Evolutionary conservation across 768 basidiomycete species (phyloP).

Genomic region (Pseudohyphozyma bogoriensis): DNA sequence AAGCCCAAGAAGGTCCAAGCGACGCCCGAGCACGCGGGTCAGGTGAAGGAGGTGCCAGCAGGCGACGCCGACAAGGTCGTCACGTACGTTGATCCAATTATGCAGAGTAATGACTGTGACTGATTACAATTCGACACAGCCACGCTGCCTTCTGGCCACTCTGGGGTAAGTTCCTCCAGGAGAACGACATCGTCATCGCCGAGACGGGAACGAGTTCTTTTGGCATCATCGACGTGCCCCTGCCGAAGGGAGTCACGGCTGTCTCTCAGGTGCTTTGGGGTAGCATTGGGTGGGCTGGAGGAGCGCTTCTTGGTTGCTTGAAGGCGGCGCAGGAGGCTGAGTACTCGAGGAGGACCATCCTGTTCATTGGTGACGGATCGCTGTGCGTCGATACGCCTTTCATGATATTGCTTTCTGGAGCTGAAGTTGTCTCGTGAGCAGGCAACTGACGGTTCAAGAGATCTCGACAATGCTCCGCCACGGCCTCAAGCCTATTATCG

Average conservation of each 20-base stretch:
- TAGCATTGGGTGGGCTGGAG: slow-evolving; percentile 81
- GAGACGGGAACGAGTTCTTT: slow-evolving; percentile 87
- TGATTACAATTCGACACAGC: too few species aligned
- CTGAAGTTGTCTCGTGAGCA: not conserved
- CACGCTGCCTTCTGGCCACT: slow-evolving; percentile 31
- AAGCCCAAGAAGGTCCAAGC: slow-evolving; percentile 12
- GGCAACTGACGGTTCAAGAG: slow-evolving; percentile 36
- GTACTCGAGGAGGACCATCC: slow-evolving; percentile 54
- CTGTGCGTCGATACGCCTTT: not conserved
- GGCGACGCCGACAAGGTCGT: slow-evolving; percentile 41
- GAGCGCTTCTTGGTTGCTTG: slow-evolving; percentile 51
- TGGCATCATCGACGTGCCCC: slow-evolving; percentile 67
- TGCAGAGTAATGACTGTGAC: too few species aligned
- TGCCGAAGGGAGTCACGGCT: slow-evolving; percentile 60
- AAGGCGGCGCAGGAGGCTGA: slow-evolving; percentile 55
- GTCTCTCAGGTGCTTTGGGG: slow-evolving; percentile 79
- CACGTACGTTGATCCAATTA: too few species aligned
- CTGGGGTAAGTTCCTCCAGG: slow-evolving; percentile 25
- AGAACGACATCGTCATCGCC: slow-evolving; percentile 52
- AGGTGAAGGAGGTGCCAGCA: slow-evolving; percentile 39
- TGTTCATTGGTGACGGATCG: slow-evolving; percentile 82
- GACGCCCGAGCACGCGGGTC: slow-evolving; percentile 11
- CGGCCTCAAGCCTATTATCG: slow-evolving; percentile 52
- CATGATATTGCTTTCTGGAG: not conserved
- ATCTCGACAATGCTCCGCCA: slow-evolving; percentile 64